Percentiles rank a stretch among this genome's conserved stretches.
Evolutionary conservation across 192 early-diverging fungal genomes (phyloP).

Genomic region (Umbelopsis isabellina): DNA sequence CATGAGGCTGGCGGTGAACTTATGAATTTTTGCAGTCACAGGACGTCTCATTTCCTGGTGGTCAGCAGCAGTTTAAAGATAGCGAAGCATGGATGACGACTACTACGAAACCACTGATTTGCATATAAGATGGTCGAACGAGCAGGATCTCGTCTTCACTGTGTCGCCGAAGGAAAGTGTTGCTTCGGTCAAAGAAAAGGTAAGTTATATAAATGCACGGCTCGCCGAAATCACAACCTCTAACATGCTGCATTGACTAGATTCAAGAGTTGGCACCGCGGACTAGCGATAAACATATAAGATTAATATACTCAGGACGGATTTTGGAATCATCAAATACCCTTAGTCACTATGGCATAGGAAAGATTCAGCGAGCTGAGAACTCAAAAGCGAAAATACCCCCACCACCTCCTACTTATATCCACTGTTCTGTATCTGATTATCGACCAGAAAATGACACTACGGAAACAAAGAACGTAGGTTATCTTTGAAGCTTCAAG

Average conservation of each 20-base stretch:
- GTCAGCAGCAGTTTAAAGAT: too few species aligned
- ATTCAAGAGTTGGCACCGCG: conserved; percentile 35
- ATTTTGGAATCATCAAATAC: conserved; percentile 43
- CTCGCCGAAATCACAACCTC: not conserved
- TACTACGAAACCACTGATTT: conserved; percentile 33
- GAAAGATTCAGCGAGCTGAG: conserved; percentile 17
- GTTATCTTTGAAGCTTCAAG: not conserved
- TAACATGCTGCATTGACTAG: conserved; percentile 22
- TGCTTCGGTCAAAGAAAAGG: conserved; percentile 48
- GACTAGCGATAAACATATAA: conserved; percentile 47
- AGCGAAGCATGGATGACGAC: conserved; percentile 13
- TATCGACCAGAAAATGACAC: conserved; percentile 36
- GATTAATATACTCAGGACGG: conserved; percentile 55
- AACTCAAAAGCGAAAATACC: conserved; percentile 32
- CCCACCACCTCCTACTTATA: conserved; percentile 46
- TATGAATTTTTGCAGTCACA: not conserved
- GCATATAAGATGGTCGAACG: conserved; percentile 45
- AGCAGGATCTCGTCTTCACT: conserved; percentile 40
- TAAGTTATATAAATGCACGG: conserved; percentile 10
- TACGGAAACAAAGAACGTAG: conserved; percentile 21
- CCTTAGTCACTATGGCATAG: conserved; percentile 38
- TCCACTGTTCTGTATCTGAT: conserved; percentile 58
- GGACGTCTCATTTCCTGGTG: not conserved
- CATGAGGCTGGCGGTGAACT: too few species aligned
- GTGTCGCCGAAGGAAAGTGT: conserved; percentile 40